Percentiles rank a stretch among this genome's conserved stretches.
phyloP scores from a whole-genome alignment of 345 rosid genomes.

The Litchi chinensis region DNA sequence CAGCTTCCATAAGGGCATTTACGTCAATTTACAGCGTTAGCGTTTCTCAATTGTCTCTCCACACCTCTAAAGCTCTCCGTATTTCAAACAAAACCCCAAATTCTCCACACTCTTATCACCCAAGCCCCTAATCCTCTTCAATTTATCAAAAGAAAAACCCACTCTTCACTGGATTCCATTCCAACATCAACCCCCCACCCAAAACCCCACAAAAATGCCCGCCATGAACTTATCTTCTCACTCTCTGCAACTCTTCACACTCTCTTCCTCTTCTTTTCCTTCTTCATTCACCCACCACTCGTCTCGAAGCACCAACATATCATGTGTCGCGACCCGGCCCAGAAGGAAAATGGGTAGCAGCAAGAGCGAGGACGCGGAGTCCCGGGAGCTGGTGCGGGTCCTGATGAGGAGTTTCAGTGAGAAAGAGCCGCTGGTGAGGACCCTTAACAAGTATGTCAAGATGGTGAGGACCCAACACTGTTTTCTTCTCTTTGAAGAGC shows the following conservation, averaged over 20 bases:
- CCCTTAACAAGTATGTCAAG: conserved; percentile 67
- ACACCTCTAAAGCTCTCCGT: background rate
- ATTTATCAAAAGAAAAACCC: background rate
- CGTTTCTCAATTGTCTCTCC: background rate
- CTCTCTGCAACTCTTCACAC: conserved; percentile 27
- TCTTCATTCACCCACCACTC: background rate
- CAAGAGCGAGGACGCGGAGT: conserved; percentile 45
- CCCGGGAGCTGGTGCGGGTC: conserved; percentile 59
- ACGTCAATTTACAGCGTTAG: background rate
- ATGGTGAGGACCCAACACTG: conserved; percentile 78
- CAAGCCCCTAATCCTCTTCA: background rate
- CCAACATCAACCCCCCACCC: background rate
- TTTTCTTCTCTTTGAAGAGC: conserved; percentile 88
- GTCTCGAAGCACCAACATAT: conserved; percentile 29
- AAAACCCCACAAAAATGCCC: conserved; percentile 5
- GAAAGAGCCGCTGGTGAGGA: conserved; percentile 67
- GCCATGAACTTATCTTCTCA: conserved; percentile 12
- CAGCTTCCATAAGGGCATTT: background rate
- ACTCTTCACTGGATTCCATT: background rate
- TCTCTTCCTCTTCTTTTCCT: conserved; percentile 22
- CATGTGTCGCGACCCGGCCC: conserved; percentile 53
- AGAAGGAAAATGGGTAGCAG: conserved; percentile 42
- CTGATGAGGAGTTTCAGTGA: conserved; percentile 57
- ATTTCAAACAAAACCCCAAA: no score
- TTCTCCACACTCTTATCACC: background rate